phyloP scores from a whole-genome alignment of 2,329 filamentous ascomycete species.

The Colletotrichum salicis region DNA sequence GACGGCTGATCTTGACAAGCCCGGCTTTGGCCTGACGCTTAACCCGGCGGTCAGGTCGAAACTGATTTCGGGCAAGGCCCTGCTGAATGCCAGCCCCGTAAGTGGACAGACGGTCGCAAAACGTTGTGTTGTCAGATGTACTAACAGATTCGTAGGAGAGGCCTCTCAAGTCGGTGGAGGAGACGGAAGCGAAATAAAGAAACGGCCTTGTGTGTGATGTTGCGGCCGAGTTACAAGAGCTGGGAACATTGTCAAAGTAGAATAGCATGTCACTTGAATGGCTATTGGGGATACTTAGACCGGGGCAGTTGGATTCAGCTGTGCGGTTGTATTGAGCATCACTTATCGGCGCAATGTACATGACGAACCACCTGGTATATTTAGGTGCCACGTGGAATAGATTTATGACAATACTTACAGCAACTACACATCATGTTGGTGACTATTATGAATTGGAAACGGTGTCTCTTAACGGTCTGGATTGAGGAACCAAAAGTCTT shows the following conservation, averaged over 20 bases:
- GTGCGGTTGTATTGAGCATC: background rate
- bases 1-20: conserved; percentile 83
- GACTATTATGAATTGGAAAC: background rate
- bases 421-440: background rate
- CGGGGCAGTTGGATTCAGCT: background rate
- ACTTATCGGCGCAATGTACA: background rate
- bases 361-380: background rate
- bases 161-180: conserved; percentile 26
- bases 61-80: conserved; percentile 78
- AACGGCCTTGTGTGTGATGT: conserved; percentile 45
- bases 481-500: too few species aligned
- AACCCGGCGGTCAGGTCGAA: conserved; percentile 78
- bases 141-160: conserved; percentile 16
- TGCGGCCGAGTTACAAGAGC: conserved; percentile 48
- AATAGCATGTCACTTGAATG: background rate
- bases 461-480: too few species aligned
- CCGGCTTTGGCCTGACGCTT: conserved; percentile 88
- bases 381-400: background rate
- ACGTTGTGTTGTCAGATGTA: background rate
- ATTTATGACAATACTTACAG: background rate
- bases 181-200: conserved; percentile 35
- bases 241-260: conserved; percentile 39
- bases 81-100: conserved; percentile 71
- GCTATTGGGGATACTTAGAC: background rate
- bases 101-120: background rate